Conservation (phyloP, 23 red algal species). For the Chondrus crispus region DNA sequence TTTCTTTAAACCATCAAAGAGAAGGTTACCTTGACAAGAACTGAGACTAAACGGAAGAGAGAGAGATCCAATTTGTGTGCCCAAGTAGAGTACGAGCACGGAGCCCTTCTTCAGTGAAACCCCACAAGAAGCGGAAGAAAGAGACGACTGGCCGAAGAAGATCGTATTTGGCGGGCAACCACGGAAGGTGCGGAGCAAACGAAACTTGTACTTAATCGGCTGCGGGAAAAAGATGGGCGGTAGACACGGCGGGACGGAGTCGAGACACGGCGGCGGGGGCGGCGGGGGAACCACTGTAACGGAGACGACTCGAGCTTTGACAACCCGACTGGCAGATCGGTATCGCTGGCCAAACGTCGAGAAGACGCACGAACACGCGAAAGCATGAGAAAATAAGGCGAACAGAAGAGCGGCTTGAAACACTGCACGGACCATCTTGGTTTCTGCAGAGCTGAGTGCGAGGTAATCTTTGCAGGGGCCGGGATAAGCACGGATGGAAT, state of each 20-base stretch:
- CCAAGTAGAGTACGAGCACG: constrained; percentile 21
- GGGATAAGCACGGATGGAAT: no score
- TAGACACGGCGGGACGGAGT: background rate
- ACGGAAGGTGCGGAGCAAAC: constrained; percentile 11
- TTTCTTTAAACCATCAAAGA: background rate
- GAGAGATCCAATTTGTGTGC: background rate
- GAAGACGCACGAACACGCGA: constrained; percentile 19
- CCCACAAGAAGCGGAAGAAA: constrained; percentile 1
- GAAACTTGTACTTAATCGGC: background rate
- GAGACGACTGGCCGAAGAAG: constrained; percentile 2
- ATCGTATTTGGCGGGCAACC: constrained; percentile 10
- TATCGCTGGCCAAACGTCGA: constrained; percentile 11
- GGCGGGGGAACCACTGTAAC: background rate
- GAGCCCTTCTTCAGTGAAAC: background rate
- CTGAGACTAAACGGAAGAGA: constrained; percentile 9
- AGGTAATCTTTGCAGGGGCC: no score
- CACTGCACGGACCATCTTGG: no score
- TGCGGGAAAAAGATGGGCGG: background rate
- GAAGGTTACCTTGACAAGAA: constrained; percentile 11
- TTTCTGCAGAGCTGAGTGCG: no score
- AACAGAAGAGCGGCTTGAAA: no score
- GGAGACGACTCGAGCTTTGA: background rate
- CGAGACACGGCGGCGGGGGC: background rate
- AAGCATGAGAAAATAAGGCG: no score
- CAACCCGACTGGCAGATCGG: constrained; percentile 1